Evolutionary conservation across 2,329 filamentous ascomycete genomes (phyloP), one percentile per base, ranked within the genome.

Genomic region (Ascomycota sp.): DNA sequence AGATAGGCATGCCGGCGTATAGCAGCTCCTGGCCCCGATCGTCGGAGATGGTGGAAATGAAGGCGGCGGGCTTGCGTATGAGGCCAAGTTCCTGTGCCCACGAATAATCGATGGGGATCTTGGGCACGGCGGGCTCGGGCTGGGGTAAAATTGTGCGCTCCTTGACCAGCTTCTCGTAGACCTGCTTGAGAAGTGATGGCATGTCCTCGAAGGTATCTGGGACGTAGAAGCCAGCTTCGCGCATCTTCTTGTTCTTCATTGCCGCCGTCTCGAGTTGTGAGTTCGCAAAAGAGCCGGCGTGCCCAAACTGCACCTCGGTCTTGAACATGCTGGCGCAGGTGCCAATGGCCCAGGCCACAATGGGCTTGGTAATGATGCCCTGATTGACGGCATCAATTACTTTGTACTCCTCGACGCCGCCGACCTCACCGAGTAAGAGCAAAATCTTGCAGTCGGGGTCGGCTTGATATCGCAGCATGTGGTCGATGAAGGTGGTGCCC

Each of bases 281-380:
- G 74, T 98, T 98, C 68, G 89, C 89, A 44, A 94, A 94, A 32
- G 89, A 83, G 61, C 89, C 89, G 47, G 89, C 89, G 65, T 98
- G 89, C 50, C 89, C 89, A 62, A 98, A 98, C 60, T 98, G 89
- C 27, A 98, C 89, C 66, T 98, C 89, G 25, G 89, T 98, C 76
- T 93, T 95, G 69, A 98, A 92, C 83, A 98, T 89, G 69, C 81
- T 86, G 39, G 89, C 89, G 58, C 91, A 94, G 46, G 89, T 98
- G 66, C 89, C 89, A 50, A 98, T 98, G 43, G 89, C 89, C 89
- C 89, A 98, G 26, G 89, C 89, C 36, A 98, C 85, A 49, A 98
- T 89, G 47, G 89, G 89, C 75, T 98, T 98, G 55, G 77, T 98
- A 56, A 98, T 93, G 52, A 70, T 59, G 47, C 89, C 89, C 41